phyloP scores from a whole-genome alignment of 2,329 filamentous ascomycete genomes.

The Emericellopsis cladophorae region DNA sequence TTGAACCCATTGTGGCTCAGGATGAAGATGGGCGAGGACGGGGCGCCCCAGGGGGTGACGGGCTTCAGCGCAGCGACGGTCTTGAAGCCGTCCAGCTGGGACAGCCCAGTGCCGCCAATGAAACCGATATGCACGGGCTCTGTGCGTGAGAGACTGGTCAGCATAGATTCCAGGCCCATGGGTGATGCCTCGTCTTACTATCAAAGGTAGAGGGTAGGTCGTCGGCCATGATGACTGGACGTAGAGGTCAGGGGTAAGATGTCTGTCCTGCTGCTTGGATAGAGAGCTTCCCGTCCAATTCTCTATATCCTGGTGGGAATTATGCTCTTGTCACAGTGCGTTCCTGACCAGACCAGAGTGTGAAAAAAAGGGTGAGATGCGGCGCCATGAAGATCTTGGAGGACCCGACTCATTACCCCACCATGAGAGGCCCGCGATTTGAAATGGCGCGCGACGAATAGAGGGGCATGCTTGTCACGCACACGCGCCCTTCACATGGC shows the following conservation, averaged over 20 bases:
- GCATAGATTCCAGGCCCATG: not conserved
- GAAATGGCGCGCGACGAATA: too few species aligned
- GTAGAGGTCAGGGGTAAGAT: too few species aligned
- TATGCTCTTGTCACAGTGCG: too few species aligned
- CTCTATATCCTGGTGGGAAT: too few species aligned
- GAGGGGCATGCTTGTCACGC: too few species aligned
- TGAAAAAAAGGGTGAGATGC: too few species aligned
- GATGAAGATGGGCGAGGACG: constrained; percentile 67
- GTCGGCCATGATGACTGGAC: too few species aligned
- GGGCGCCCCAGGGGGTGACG: constrained; percentile 77
- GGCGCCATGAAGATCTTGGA: not conserved
- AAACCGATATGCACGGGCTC: constrained; percentile 73
- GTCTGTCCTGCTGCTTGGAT: too few species aligned
- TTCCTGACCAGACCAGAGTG: too few species aligned
- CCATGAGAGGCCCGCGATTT: constrained; percentile 4
- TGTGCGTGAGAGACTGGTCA: constrained; percentile 13
- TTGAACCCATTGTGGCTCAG: constrained; percentile 73
- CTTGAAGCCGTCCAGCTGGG: constrained; percentile 74
- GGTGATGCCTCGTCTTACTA: constrained; percentile 24
- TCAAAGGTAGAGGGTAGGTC: constrained; percentile 44
- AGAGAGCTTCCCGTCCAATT: too few species aligned
- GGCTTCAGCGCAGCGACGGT: constrained; percentile 69
- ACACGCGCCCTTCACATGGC: too few species aligned
- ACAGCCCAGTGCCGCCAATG: constrained; percentile 86
- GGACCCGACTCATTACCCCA: constrained; percentile 9